Conservation (phyloP, 2,329 filamentous ascomycete genomes). For the Monilinia vaccinii-corymbosi region DNA sequence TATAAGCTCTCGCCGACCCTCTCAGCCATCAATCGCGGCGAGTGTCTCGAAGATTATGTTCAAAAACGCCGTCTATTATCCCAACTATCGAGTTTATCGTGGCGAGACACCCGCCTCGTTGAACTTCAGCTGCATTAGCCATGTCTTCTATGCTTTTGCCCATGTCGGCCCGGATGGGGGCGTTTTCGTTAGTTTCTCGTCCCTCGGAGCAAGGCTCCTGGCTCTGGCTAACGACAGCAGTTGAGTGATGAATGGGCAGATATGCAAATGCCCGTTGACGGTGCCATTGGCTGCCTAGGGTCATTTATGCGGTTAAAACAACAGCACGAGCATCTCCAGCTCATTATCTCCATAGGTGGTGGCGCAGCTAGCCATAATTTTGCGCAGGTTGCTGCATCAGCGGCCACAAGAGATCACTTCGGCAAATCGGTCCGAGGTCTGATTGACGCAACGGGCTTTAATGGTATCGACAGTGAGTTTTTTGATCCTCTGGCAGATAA, state of each 20-base stretch:
- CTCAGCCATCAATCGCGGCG: slow-evolving; percentile 25
- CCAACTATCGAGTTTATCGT: slow-evolving; percentile 67
- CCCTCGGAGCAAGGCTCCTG: neutral
- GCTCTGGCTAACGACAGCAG: slow-evolving; percentile 34
- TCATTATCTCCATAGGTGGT: slow-evolving; percentile 72
- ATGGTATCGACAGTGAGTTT: slow-evolving; percentile 65
- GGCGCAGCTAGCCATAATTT: slow-evolving; percentile 57
- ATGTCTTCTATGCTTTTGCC: slow-evolving; percentile 78
- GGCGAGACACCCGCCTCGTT: slow-evolving; percentile 65
- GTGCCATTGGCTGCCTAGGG: slow-evolving; percentile 59
- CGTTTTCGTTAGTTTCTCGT: slow-evolving; percentile 55
- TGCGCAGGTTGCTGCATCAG: slow-evolving; percentile 54
- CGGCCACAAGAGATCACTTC: slow-evolving; percentile 57
- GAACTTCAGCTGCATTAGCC: slow-evolving; percentile 68
- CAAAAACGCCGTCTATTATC: slow-evolving; percentile 75
- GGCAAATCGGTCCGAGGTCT: slow-evolving; percentile 56
- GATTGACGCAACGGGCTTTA: slow-evolving; percentile 61
- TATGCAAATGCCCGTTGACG: slow-evolving; percentile 61
- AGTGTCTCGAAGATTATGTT: slow-evolving; percentile 40
- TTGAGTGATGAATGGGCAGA: slow-evolving; percentile 75
- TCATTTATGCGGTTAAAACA: slow-evolving; percentile 66
- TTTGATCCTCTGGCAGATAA: neutral
- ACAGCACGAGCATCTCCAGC: slow-evolving; percentile 59
- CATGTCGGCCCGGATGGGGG: slow-evolving; percentile 63
- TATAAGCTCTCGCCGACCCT: slow-evolving; percentile 22